phyloP scores from a whole-genome alignment of 176 grass and related monocot genomes.

The Chloris gayana region DNA sequence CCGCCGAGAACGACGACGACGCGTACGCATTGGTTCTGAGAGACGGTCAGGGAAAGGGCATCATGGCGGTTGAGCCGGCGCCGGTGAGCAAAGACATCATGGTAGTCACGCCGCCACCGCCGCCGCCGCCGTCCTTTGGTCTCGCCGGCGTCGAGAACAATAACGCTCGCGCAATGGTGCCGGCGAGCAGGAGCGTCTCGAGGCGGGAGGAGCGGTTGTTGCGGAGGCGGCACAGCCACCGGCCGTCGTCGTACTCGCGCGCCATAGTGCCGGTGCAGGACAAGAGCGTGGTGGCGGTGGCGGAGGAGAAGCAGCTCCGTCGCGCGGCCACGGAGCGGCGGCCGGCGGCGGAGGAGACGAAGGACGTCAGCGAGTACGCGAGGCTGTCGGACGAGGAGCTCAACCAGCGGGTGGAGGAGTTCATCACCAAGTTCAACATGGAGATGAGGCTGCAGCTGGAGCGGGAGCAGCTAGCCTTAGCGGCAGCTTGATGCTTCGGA shows the following conservation, averaged over 20 bases:
- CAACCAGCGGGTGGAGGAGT: conserved; percentile 81
- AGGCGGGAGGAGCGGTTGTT: conserved; percentile 13
- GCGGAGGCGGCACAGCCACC: conserved; percentile 6
- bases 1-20: not conserved
- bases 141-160: not conserved
- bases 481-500: conserved; percentile 12
- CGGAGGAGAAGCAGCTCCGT: conserved; percentile 48
- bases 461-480: conserved; percentile 40
- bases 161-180: not conserved
- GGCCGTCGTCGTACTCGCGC: conserved; percentile 44
- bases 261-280: conserved; percentile 43
- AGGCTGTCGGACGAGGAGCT: conserved; percentile 88
- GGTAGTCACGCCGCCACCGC: not conserved
- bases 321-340: conserved; percentile 43
- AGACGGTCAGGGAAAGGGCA: not conserved
- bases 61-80: not conserved
- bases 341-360: not conserved
- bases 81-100: conserved; percentile 12
- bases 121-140: not conserved
- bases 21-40: conserved; percentile 38
- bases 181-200: conserved; percentile 23
- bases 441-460: conserved; percentile 76
- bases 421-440: conserved; percentile 84
- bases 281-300: conserved; percentile 43
- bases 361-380: conserved; percentile 60